Percentiles rank a stretch among this genome's conserved stretches.
Evolutionary conservation across 108 stramenopile species (phyloP).

Genomic region (Pseudonitzschia pungens): DNA sequence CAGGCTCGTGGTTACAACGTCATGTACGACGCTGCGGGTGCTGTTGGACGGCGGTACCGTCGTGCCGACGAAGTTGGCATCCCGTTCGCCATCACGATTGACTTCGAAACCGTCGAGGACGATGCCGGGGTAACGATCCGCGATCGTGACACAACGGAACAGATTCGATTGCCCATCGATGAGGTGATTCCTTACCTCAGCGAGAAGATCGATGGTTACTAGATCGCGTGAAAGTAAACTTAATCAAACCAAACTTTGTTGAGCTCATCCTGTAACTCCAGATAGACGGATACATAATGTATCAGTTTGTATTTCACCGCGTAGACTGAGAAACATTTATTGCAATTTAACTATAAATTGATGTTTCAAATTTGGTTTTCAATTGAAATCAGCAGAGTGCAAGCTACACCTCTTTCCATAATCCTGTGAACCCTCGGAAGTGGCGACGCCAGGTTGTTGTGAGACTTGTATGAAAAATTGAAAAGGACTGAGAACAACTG

Average conservation of each 20-base stretch:
- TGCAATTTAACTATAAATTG: too few relatives aligned
- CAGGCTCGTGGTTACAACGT: constrained; percentile 74
- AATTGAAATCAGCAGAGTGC: too few relatives aligned
- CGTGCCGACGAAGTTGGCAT: constrained; percentile 94
- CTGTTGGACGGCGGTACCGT: constrained; percentile 93
- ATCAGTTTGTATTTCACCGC: too few relatives aligned
- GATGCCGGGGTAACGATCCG: constrained; percentile 93
- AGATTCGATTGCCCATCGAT: constrained; percentile 86
- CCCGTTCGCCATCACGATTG: constrained; percentile 96
- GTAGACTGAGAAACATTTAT: too few relatives aligned
- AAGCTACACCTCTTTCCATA: too few relatives aligned
- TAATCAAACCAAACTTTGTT: neutral
- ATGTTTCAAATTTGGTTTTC: too few relatives aligned
- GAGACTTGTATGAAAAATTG: too few relatives aligned
- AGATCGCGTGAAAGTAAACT: constrained; percentile 8
- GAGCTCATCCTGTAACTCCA: too few relatives aligned
- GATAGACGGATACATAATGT: too few relatives aligned
- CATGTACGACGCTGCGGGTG: constrained; percentile 85
- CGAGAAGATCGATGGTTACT: constrained; percentile 82
- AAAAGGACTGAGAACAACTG: too few relatives aligned
- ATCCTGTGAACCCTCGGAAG: too few relatives aligned
- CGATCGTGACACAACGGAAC: constrained; percentile 93
- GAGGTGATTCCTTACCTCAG: constrained; percentile 85
- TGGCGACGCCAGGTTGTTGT: too few relatives aligned
- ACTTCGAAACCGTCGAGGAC: constrained; percentile 93